These are phyloP conservation scores for Penicillium thymicola DNA, from an alignment of 2,329 filamentous ascomycete genomes.

Conservation along the genomic window DNA sequence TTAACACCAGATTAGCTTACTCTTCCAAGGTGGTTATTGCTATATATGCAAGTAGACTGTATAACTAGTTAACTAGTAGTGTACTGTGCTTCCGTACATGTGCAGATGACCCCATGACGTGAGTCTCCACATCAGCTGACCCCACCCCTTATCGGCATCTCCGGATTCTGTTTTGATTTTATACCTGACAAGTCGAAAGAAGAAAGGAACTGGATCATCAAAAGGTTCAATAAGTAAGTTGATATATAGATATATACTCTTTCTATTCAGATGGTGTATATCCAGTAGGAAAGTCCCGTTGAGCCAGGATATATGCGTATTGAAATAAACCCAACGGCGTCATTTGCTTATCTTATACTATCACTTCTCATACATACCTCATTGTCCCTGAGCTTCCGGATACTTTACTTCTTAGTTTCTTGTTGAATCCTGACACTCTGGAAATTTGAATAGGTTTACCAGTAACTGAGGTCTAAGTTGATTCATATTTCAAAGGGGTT, in stretches of 20 bases:
- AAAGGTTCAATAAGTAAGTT: neutral
- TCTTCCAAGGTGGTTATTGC: neutral
- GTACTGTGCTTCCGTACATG: neutral
- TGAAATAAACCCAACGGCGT: neutral
- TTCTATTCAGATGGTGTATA: neutral
- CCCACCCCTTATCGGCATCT: conserved; percentile 8
- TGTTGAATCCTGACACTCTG: neutral
- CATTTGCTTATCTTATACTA: conserved; percentile 4
- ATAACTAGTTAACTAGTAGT: neutral
- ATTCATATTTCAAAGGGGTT: neutral
- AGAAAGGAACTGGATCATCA: no score
- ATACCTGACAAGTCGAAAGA: neutral
- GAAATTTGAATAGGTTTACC: neutral
- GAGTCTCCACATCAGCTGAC: conserved; percentile 10
- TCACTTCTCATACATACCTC: conserved; percentile 11
- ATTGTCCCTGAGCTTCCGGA: conserved; percentile 7
- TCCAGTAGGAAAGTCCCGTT: neutral
- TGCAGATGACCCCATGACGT: conserved; percentile 10
- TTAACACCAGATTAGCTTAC: neutral
- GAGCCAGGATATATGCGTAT: neutral
- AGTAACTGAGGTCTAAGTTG: neutral
- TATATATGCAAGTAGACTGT: no score
- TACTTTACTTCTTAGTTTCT: neutral
- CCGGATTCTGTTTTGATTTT: neutral
- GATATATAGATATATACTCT: no score